Evolutionary conservation across 1,284 basidiomycete species (phyloP).

Genomic region (Microbotryum saponariae): DNA sequence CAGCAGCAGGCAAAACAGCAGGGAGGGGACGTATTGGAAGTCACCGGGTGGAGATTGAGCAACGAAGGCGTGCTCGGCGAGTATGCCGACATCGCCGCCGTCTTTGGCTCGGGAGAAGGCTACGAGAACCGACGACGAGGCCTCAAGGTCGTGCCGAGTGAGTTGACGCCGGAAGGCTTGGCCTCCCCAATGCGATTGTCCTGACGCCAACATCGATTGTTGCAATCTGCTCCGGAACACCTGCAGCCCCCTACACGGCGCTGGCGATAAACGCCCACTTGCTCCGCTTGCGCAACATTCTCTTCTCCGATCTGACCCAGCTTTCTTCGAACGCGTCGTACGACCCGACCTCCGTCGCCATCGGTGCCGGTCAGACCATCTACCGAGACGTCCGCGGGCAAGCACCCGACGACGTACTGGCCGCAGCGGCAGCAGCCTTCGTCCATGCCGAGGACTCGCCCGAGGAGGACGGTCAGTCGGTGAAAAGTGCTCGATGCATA

Average conservation of each 20-base stretch:
- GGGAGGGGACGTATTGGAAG: constrained; percentile 4
- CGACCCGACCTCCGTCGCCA: constrained; percentile 32
- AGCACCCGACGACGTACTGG: not conserved
- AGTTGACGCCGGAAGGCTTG: not conserved
- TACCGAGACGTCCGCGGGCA: constrained; percentile 25
- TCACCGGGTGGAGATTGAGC: constrained; percentile 15
- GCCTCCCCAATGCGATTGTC: not conserved
- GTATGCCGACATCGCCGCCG: constrained; percentile 24
- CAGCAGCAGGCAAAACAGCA: not conserved
- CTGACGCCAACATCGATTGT: not conserved
- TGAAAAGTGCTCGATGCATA: not conserved
- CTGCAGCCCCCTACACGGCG: constrained; percentile 28
- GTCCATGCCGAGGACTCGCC: not conserved
- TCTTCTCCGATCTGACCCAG: constrained; percentile 28
- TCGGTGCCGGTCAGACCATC: constrained; percentile 26
- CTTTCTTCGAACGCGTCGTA: constrained; percentile 25
- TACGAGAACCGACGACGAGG: constrained; percentile 20
- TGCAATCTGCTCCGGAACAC: not conserved
- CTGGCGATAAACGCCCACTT: constrained; percentile 31
- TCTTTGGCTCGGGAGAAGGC: constrained; percentile 23
- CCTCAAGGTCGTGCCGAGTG: constrained; percentile 26
- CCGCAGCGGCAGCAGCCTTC: not conserved
- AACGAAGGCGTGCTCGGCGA: constrained; percentile 30
- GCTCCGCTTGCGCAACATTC: constrained; percentile 33
- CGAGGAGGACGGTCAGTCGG: constrained; percentile 11